Base-by-base conservation (phyloP, 177 flowering plant genomes). In the Vitis hybrid region DNA sequence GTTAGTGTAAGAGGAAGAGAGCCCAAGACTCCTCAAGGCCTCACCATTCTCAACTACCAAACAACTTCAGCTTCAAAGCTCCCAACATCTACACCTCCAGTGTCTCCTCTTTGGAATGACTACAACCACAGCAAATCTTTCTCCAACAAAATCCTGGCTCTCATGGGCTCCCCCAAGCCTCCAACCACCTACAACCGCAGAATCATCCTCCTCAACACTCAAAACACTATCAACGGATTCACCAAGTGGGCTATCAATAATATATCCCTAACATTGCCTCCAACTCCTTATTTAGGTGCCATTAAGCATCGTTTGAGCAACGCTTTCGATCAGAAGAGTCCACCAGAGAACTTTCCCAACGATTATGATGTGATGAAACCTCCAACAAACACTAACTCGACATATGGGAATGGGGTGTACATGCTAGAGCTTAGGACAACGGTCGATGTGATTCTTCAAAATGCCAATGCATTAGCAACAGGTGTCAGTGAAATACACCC, bases 241-340 rank as follows among this genome's bases (percentile, higher is more conserved):
- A 86, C 77, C 64, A 94, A 90, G 27, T 94, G 98, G 98, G 77
- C 97, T 21, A 82, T 92, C 78, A 94, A 92, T 81, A 92, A 92
- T 30, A 56, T 92, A 51, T 92, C 98, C 49, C 69, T 94, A 6
- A 62, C 62, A 12, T 64, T 94, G 6, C 97, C 97, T 0, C 0
- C 85, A 19, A 94, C 98, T 1, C 97, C 98, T 2, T 90, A 89
- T 70, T 65, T 93, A 30, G 94, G 91, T 12, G 83, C 97, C 40
- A 77, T 93, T 56, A 85, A 81, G 59, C 78, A 54, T 56, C 63
- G 75, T 2, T 52, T 93, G 0, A 82, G 74, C 7, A 30, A 72
- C 14, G 90, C 87, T 1, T 88, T 82, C 55, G 80, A 84, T 58
- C 11, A 19, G 3, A 13, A 24, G 17, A n/a, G 12, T 9, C 95